Evolutionary conservation across 805 yeast genomes (phyloP), one percentile per base, ranked within the genome.

Genomic region (Wickerhamomyces queroliae): DNA sequence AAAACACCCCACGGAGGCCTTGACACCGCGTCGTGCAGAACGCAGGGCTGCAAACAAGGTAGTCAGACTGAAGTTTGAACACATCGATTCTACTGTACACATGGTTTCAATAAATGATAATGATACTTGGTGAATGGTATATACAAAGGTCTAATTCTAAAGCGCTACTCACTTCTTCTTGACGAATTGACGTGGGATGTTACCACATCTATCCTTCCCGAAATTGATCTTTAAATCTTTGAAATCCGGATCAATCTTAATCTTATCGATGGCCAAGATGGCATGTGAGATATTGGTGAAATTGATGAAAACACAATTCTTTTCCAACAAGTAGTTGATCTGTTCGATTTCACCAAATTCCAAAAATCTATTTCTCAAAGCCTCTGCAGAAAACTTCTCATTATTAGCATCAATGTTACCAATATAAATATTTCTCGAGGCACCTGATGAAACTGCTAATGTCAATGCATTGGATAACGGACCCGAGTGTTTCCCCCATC

Each of bases 401-500:
- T 53, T 55, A 10, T 48, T 36, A 30, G 62, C 62, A 39, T 73
- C 71, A 42, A 84, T 80, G 46, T 72, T 74, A 20, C 97, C 98
- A 49, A 91, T 74, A 61, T 93, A 91, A 34, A 91, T 86, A 56
- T 93, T 91, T 62, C 99, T 77, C 17, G 93, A 80, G 0, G 97
- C 98, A 30, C 98, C 98, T 47, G 86, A 83, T 18, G 93, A 80
- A 20, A 90, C 96, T 0, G 97, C 97, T 41, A 85, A 66, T 7
- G 90, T 83, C 42, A 91, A 72, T 3, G 95, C 89, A 49, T 86
- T 84, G 10, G 95, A 81, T 47, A 91, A 70, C 1, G 95, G 89
- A 10, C 98, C 98, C 6, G 95, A 81, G 58, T 91, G 96, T 62
- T 88, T 90, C 35, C 98, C 99, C 98, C 99, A 91, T 17, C 97